Base-by-base conservation (phyloP, 306 rosid genomes). In the Acmispon strigosus region DNA sequence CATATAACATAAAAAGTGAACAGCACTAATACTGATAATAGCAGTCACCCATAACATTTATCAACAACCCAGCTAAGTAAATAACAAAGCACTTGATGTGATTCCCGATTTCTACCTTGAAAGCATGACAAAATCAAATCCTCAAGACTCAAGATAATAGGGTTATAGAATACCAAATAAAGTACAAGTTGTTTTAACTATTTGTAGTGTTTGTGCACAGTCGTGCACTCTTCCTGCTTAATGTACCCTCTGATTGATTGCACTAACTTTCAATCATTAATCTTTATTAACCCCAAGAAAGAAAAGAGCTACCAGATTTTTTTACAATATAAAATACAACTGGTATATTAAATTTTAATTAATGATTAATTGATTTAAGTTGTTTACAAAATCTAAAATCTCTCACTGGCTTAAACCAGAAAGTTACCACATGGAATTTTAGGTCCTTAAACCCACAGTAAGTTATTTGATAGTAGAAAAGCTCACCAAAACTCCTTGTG, bases 401-500 rank as follows among this genome's bases (percentile, higher is more conserved):
- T 2, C 34, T 24, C 14, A 48, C 69, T 49, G 42, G 18, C 41
- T 8, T 50, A 60, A 72, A 19, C 59, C 3, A 47, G 44, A 29
- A 57, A 10, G 76, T 72, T 44, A 8, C 15, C 60, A 58, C 37
- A 60, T 19, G 13, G 50, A 4, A 48, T 18, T 34, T n/a, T 48
- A 24, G 61, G 68, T 32, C 37, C 37, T 32, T 32, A 32, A 10
- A 48, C 13, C 17, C 47, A 48, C 15, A 71, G 11, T 29, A 22
- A 29, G 61, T 42, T 22, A 64, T 63, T 70, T 14, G 36, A 20
- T 20, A 24, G 53, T 44, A 78, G 62, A 58, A 65, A 73, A 71
- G 62, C 86, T 39, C 78, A 91, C 96, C 92, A 91, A 73, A 74
- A 89, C 82, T 76, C 97, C 97, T 77, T 91, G 97, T 0, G 97